Evolutionary conservation across 2,329 filamentous ascomycete genomes (phyloP), one percentile per base, ranked within the genome.

Genomic region (Colletotrichum siamense): DNA sequence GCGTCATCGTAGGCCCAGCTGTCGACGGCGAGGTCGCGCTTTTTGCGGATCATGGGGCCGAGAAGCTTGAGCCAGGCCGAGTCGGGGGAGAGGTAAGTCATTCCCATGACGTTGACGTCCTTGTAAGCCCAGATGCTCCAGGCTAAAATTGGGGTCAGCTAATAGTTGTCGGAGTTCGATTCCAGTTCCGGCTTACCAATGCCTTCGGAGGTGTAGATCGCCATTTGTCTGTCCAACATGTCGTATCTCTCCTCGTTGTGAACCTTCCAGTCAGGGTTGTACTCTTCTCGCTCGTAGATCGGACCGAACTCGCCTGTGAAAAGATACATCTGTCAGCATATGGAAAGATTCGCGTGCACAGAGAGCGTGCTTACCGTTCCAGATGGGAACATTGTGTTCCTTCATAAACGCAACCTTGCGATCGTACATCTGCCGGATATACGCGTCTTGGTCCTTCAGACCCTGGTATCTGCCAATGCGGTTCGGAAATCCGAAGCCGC

Each of bases 21-120:
- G 78, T 92, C 90, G 5, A 91, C 82, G 65, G 88, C 87, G 18
- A 90, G 83, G 0, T 80, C 78, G 22, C 86, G 84, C 80, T 92
- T 92, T 82, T 91, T 91, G 61, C 87, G 86, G 4, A 91, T 81
- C 78, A 91, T 90, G 0, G 87, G 86, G 28, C 84, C 79, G 61
- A 91, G 86, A 3, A 87, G 86, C 49, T 84, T 84, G 78, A 89
- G 89, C 82, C 89, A 90, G 18, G 84, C 80, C 26, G 84, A 86
- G 22, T 86, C 79, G 0, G 86, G 85, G 16, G 81, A 82, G 2
- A 86, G 85, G 73, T 88, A 86, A 3, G 89, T 84, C 88, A 90
- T 90, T 8, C 88, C 89, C 80, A 90, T 88, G 22, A 88, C 84
- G 2, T 89, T 88, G 75, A 90, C 87, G 75, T 90, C 88, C 78